Percentiles rank a stretch among this genome's conserved stretches.
These are phyloP conservation scores for Dipodascus albidus DNA, from an alignment of 805 yeast species.

Conservation along the genomic window DNA sequence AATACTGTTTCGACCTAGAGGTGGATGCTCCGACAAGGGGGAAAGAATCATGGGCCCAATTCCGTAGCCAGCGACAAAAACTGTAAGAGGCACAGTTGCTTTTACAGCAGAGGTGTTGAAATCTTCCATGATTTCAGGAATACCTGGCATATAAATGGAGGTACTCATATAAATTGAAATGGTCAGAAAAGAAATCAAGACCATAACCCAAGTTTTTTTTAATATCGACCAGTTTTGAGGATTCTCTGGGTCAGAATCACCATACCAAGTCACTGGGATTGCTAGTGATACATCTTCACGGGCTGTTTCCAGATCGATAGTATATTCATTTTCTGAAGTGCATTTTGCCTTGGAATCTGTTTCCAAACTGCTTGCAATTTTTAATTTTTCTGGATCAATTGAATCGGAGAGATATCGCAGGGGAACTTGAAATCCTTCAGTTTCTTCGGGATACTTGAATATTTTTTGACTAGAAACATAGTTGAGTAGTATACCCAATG, in stretches of 20 bases:
- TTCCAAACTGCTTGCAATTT: background rate
- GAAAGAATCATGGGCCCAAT: slow-evolving; percentile 42
- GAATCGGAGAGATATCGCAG: too few relatives aligned
- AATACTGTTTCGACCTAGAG: slow-evolving; percentile 40
- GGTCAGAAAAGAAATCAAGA: slow-evolving; percentile 32
- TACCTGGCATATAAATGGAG: slow-evolving; percentile 41
- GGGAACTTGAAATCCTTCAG: background rate
- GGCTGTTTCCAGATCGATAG: background rate
- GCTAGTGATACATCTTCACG: background rate
- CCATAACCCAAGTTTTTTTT: slow-evolving; percentile 29
- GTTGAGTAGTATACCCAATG: background rate
- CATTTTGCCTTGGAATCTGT: background rate
- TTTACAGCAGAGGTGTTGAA: slow-evolving; percentile 31
- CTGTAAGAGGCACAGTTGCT: slow-evolving; percentile 38
- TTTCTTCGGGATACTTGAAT: background rate
- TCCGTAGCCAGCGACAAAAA: slow-evolving; percentile 46
- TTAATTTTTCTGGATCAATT: slow-evolving; percentile 4
- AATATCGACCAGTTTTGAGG: slow-evolving; percentile 43
- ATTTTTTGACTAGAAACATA: background rate
- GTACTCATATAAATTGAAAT: slow-evolving; percentile 42
- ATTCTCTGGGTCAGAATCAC: slow-evolving; percentile 36
- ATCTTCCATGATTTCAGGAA: slow-evolving; percentile 32
- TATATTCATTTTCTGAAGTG: background rate
- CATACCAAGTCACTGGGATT: slow-evolving; percentile 14
- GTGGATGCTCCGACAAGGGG: slow-evolving; percentile 42